Base-by-base conservation (phyloP, 2,329 filamentous ascomycete genomes). In the Cadophora gregata region DNA sequence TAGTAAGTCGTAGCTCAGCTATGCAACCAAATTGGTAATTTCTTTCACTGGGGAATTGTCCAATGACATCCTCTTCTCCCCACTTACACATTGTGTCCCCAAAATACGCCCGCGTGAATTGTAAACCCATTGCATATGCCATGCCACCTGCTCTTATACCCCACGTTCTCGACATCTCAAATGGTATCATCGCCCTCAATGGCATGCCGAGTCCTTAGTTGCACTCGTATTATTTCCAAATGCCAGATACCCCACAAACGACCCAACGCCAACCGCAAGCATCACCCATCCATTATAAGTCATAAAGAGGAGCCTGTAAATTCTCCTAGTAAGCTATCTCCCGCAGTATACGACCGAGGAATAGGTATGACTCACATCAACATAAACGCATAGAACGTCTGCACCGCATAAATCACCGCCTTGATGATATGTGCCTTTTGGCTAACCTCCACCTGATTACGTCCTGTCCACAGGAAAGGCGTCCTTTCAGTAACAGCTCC, bases 271-370 rank as follows among this genome's bases (percentile, higher is more conserved):
- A 19, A 98, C 94, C 3, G 95, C 87, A 72, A 97, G 80, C 96
- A 99, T 99, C 73, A 99, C 89, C 90, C 92, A 97, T 65, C 96
- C 96, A 76, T 99, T 99, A 81, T 99, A 99, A n/a, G 96, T 99
- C 96, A 99, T 99, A 81, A 99, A 99, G 25, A 99, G 81, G 68
- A 99, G 84, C 96, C 95, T 98, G 67, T 25, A 61, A 38, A 59
- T 51, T 29, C 8, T n/a, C 21, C 47, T 63, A 53, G 58, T 62
- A 70, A 76, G 64, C 36, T n/a, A 33, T 33, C 4, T 45, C 14
- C 36, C 14, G 6, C 19, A 8, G 42, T 21, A 1, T n/a, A 19
- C 19, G 21, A 8, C 14, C 42, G 8, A 47, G 4, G 42, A n/a
- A 7, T 9, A 8, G n/a, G 42, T 1, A 47, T 31, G 1, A 89